Evolutionary conservation across 768 basidiomycete species (phyloP), one percentile per base, ranked within the genome.

Genomic region (Boletus coccyginus): DNA sequence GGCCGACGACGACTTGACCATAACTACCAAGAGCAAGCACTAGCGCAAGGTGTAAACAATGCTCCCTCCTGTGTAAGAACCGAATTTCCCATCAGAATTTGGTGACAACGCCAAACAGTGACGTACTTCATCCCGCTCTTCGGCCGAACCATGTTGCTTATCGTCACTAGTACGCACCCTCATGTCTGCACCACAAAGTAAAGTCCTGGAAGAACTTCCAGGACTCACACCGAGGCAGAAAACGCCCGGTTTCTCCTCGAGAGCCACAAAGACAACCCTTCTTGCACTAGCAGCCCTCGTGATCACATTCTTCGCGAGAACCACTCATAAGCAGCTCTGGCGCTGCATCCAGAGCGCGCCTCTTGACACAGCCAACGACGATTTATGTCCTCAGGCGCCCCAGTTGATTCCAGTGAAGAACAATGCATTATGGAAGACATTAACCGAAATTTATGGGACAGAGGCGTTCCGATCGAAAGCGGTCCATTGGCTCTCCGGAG

Each of bases 401-500:
- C 62, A 64, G n/a, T 50, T 75, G 29, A 58, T 68, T 1, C 78
- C 77, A 17, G 50, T 61, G 36, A 72, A 66, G 61, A 72, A 77
- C 50, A 63, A 40, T 3, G 66, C 59, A 13, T 50, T 77, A 36
- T 77, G 75, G 74, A 36, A 60, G 52, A 58, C 54, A 14, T 50
- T 81, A 5, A 64, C 67, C 10, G 56, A 67, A 16, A 53, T 62
- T 6, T 73, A 74, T 45, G 65, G 59, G 29, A 73, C 72, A 3
- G 69, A 74, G 7, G 65, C 39, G 29, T 81, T 78, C 66, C 66
- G 70, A 57, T 41, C 33, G 21, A 65, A 64, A 33, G 74, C 73
- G 1, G 64, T 73, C 7, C 65, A 72, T 17, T 77, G 70, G 73
- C 70, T 79, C 35, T 69, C 67, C 16, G 73, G 73, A 32, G 73